Base-by-base conservation (phyloP, 2,329 filamentous ascomycete genomes). In the Sordariomycetes sp. region DNA sequence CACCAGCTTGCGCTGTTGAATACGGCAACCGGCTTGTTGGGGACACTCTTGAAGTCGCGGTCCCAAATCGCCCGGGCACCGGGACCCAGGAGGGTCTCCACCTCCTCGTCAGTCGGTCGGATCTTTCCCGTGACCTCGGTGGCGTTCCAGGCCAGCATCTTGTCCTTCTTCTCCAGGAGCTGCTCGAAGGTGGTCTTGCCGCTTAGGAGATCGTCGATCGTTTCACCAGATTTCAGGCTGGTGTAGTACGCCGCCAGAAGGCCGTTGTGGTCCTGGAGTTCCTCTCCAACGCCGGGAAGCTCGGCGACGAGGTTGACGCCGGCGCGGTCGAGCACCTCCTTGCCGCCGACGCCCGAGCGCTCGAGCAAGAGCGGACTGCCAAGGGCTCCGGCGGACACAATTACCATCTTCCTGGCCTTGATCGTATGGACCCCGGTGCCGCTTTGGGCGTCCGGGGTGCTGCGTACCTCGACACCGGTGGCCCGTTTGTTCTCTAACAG, bases 331-430 rank as follows among this genome's bases (percentile, higher is more conserved):
- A 76, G 66, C 12, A 84, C 68, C 1, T 76, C 70, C 0, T 73
- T 69, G 52, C 74, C 72, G n/a, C 82, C 83, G 1, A 88, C 64
- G 8, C 85, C 85, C 0, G 84, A 87, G 22, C 84, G 72, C 65
- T 77, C 75, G 18, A 78, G 71, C 57, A 79, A 66, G 57, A 76
- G 71, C 11, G 76, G 76, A 1, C 72, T 73, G 64, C 76, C 76
- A 65, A 75, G 75, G 12, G 74, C 65, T 28, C 78, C 78, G 35
- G 72, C 76, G 2, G 75, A 69, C 5, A 80, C 59, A 60, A 80
- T 78, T 35, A 80, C 74, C 62, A 80, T 76, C 20, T 68, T 67
- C 0, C 66, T 67, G 22, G 73, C 76, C 24, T 64, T 62, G 40
- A 70, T 66, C 11, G 62, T 64, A 24, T 67, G 69, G 59, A 72